Evolutionary conservation across 1,284 basidiomycete genomes (phyloP), one percentile per base, ranked within the genome.

Genomic region (Earliella scabrosa): DNA sequence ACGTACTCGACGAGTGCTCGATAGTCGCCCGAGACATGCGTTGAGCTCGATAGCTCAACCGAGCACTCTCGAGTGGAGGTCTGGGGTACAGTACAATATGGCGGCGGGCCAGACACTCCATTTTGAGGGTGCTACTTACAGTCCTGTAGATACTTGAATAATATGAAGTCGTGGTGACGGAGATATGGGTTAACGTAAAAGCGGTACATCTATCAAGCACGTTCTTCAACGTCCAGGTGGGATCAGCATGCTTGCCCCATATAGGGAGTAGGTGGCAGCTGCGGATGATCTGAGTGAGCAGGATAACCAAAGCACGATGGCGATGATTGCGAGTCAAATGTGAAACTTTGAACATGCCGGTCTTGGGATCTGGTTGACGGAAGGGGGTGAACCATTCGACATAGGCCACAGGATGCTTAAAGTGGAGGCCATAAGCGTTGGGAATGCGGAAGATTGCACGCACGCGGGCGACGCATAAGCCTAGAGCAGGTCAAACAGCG

Each of bases 331-430:
- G 56, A 9, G 55, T 60, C 3, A 64, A 66, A 13, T 38, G 51
- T 3, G 60, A 54, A 18, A 65, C 46, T 8, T 24, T 34, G 48
- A 32, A 62, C 65, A 66, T 65, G 2, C 60, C 56, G 2, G 46
- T 34, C 18, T 45, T 35, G 1, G 34, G 20, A 26, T 60, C 60
- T 5, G n/a, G 50, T 4, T n/a, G 27, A 4, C 32, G 48, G 24
- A 66, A 53, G 14, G 62, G 53, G 5, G 60, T 63, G 53, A 66
- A 68, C 66, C 66, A 69, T 41, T 70, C 60, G n/a, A 69, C 56
- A 38, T 64, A 69, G 13, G 64, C 65, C 2, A 66, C 44, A 2
- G 60, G 58, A 13, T 54, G 34, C 21, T 32, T 43, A 18, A 44
- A 26, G 2, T 45, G 48, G 9, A 20, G 18, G 7, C n/a, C 27